Conservation (phyloP, 805 yeast genomes). For the Starmerella apicola region DNA sequence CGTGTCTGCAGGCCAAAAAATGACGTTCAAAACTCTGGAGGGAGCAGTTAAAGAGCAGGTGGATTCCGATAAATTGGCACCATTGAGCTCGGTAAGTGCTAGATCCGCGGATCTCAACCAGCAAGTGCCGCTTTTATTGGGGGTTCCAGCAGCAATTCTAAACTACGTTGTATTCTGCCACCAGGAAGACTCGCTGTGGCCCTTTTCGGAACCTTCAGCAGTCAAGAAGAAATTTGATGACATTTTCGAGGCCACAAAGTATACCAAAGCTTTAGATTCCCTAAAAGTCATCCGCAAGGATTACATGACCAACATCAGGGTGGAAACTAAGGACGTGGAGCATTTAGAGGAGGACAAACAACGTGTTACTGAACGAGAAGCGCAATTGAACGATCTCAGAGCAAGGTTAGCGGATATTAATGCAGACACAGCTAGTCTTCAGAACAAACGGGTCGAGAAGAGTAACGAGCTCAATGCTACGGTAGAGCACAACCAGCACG, state of each 20-base stretch:
- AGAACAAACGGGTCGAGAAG: conserved; percentile 38
- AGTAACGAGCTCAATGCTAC: conserved; percentile 40
- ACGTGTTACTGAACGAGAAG: conserved; percentile 49
- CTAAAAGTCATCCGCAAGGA: conserved; percentile 68
- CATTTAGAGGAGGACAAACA: conserved; percentile 63
- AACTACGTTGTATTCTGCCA: conserved; percentile 94
- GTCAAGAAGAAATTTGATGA: conserved; percentile 91
- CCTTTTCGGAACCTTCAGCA: conserved; percentile 70
- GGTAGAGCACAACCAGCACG: conserved; percentile 6
- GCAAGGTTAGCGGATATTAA: conserved; percentile 35
- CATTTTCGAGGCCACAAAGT: conserved; percentile 88
- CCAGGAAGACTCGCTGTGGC: conserved; percentile 96
- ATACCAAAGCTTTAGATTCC: conserved; percentile 76
- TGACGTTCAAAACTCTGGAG: conserved; percentile 82
- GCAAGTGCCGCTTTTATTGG: conserved; percentile 69
- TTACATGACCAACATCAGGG: conserved; percentile 57
- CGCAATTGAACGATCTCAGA: conserved; percentile 35
- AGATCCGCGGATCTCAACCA: conserved; percentile 74
- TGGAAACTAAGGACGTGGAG: conserved; percentile 65
- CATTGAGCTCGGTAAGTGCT: conserved; percentile 34
- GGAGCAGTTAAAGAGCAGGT: conserved; percentile 46
- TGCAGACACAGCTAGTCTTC: conserved; percentile 38
- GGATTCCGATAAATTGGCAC: not conserved
- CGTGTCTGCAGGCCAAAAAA: conserved; percentile 37
- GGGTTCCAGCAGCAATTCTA: conserved; percentile 75